Conservation (phyloP, 805 yeast species). For the Saccharomycopsis oosterbeekiorum region DNA sequence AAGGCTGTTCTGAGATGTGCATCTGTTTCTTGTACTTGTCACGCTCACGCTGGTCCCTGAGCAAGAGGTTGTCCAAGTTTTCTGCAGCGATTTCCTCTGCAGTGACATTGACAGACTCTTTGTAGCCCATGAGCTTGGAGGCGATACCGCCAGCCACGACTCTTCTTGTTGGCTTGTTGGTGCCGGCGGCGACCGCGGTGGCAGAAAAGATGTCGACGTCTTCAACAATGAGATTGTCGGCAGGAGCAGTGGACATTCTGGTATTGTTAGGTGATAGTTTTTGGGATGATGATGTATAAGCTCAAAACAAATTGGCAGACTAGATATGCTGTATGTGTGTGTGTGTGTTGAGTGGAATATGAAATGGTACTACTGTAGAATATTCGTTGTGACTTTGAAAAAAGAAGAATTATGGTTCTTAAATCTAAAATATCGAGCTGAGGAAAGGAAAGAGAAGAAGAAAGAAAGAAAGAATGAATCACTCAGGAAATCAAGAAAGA, state of each 20-base stretch:
- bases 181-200: conserved; percentile 75
- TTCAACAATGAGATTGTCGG: conserved; percentile 20
- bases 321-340: neutral
- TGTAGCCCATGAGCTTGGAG: conserved; percentile 75
- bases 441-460: too few species aligned
- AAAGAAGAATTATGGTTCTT: too few species aligned
- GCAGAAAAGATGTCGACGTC: conserved; percentile 56
- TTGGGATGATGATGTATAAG: neutral
- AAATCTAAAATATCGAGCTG: too few species aligned
- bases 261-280: neutral
- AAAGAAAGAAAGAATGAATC: too few species aligned
- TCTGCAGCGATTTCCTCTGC: conserved; percentile 52
- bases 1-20: conserved; percentile 71
- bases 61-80: conserved; percentile 37
- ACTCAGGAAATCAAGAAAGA: neutral
- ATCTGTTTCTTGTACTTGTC: conserved; percentile 29
- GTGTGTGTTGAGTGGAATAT: too few species aligned
- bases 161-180: conserved; percentile 58
- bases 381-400: too few species aligned
- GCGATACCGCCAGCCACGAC: conserved; percentile 72
- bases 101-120: conserved; percentile 55
- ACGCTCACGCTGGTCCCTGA: conserved; percentile 33
- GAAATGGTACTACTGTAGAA: too few species aligned
- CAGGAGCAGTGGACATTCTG: neutral
- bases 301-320: neutral